Evolutionary conservation across 176 grass and related monocot genomes (phyloP).

Genomic region (Tillandsia fasciculata): DNA sequence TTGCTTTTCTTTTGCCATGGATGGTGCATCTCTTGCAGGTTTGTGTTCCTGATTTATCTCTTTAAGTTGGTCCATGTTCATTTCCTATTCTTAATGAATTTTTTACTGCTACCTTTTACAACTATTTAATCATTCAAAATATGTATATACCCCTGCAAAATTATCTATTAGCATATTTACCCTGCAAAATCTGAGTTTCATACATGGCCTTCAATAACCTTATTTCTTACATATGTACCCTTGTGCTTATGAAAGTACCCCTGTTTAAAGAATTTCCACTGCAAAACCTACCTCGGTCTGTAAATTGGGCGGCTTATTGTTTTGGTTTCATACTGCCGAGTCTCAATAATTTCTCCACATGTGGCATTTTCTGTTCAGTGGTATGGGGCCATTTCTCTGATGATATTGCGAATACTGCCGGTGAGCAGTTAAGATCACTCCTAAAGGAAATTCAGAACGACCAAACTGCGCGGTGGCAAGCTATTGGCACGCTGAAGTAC

Average conservation of each 20-base stretch:
- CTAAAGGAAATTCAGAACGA: conserved; percentile 42
- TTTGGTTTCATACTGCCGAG: neutral
- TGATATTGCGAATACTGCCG: conserved; percentile 41
- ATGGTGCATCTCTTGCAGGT: conserved; percentile 77
- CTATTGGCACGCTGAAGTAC: conserved; percentile 56
- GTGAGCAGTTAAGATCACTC: conserved; percentile 35
- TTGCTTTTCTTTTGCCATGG: conserved; percentile 47
- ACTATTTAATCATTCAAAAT: too few species aligned
- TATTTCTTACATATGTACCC: too few species aligned
- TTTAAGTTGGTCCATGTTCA: conserved; percentile 4
- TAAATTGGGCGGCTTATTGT: neutral
- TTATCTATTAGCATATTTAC: too few species aligned
- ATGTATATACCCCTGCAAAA: neutral
- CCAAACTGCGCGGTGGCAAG: conserved; percentile 45
- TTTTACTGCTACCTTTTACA: neutral
- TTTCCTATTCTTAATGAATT: conserved; percentile 3
- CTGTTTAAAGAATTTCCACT: too few species aligned
- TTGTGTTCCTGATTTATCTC: conserved; percentile 14
- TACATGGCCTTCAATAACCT: too few species aligned
- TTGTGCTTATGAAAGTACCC: too few species aligned
- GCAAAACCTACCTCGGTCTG: too few species aligned
- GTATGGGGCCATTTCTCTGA: conserved; percentile 50
- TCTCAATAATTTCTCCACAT: neutral
- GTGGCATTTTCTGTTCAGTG: conserved; percentile 33
- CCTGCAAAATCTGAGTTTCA: too few species aligned